Base-by-base conservation (phyloP, 306 rosid species). In the Prunus padus region DNA sequence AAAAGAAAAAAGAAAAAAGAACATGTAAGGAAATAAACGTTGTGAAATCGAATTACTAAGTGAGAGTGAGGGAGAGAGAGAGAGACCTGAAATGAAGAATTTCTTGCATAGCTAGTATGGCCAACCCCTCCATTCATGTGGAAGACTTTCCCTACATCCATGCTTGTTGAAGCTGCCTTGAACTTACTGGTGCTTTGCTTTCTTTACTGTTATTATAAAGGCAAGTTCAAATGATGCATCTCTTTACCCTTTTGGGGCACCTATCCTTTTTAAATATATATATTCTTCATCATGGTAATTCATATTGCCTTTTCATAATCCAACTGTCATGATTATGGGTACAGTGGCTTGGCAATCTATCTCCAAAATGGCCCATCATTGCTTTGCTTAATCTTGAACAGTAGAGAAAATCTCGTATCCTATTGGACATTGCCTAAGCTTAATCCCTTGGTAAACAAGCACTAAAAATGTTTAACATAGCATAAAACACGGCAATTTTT, bases 121-220 rank as follows among this genome's bases (percentile, higher is more conserved):
- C 96, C 96, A 84, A 73, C 82, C 50, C 98, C 98, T 80, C 93
- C 98, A 60, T 69, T 87, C 98, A 92, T 94, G 79, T 87, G 94
- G 82, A 94, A 94, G 56, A 86, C 84, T 46, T 88, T 92, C 90
- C 86, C 88, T 26, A 85, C 87, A 88, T 92, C 91, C 98, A 94
- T 79, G 69, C 45, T 69, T 75, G 72, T 18, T 15, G 62, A 45
- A 28, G 67, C 2, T 62, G 44, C 75, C 22, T 54, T 56, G 46
- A 46, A 67, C 71, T 55, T 75, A 49, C 76, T 78, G 84, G 79
- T 69, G 82, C 42, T 11, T 22, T 56, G 28, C 15, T 56, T 37
- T 20, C 40, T n/a, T n/a, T n/a, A n/a, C n/a, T n/a, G n/a, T 8
- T 62, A 5, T 56, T 10, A 2, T 3, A 42, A 42, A 42, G 46